Conservation (phyloP, 352 stramenopile species). For the Phytophthora brassicae region DNA sequence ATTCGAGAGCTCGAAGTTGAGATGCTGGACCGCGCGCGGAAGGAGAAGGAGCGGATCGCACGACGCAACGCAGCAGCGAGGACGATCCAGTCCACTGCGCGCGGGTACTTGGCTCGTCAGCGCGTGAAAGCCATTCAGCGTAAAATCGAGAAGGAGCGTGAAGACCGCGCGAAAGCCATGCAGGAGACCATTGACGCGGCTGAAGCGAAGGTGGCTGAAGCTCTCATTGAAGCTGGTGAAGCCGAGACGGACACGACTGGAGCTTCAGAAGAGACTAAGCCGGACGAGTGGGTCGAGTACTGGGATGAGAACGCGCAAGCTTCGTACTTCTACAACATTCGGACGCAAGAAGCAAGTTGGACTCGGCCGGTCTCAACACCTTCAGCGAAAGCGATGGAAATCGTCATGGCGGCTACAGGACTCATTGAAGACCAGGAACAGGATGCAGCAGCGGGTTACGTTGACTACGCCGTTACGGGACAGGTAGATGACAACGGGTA, state of each 20-base stretch:
- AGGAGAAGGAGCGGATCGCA: constrained; percentile 63
- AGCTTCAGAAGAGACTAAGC: constrained; percentile 7
- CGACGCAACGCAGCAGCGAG: constrained; percentile 50
- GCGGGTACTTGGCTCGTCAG: constrained; percentile 60
- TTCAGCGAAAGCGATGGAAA: constrained; percentile 41
- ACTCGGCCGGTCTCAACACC: constrained; percentile 56
- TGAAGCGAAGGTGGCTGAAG: constrained; percentile 58
- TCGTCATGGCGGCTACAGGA: constrained; percentile 32
- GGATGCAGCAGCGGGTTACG: constrained; percentile 15
- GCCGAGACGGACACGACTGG: constrained; percentile 8
- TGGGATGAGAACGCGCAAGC: constrained; percentile 89
- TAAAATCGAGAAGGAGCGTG: constrained; percentile 67
- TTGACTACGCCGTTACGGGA: constrained; percentile 49
- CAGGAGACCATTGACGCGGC: constrained; percentile 60
- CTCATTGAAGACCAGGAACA: constrained; percentile 17
- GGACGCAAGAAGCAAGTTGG: constrained; percentile 87
- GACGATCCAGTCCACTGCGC: constrained; percentile 55
- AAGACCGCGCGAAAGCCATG: constrained; percentile 54
- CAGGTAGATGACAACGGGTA: constrained; percentile 38
- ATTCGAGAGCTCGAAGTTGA: constrained; percentile 68
- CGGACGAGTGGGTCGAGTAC: constrained; percentile 88
- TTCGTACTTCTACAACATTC: constrained; percentile 90
- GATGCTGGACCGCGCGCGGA: constrained; percentile 72
- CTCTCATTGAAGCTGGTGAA: constrained; percentile 29
- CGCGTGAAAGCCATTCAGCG: constrained; percentile 55